Conservation (phyloP, 768 basidiomycete species). For the Lyophyllum atratum region DNA sequence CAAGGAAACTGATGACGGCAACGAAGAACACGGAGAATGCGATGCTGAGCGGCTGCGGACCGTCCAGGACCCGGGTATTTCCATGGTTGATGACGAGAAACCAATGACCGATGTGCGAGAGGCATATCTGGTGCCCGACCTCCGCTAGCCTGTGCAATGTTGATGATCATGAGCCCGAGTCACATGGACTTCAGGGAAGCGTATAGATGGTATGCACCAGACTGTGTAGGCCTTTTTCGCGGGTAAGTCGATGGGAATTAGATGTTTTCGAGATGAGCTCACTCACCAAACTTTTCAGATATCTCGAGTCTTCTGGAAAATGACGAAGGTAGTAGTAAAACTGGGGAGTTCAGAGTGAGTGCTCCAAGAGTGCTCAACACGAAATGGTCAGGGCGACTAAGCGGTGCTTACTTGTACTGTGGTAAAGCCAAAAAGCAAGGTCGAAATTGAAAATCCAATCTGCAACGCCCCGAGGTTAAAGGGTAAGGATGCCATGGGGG, state of each 20-base stretch:
- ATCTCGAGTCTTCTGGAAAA: not conserved
- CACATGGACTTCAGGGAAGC: not conserved
- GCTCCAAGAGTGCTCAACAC: too few relatives aligned
- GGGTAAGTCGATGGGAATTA: not conserved
- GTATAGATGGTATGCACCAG: not conserved
- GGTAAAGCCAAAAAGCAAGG: not conserved
- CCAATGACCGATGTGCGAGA: not conserved
- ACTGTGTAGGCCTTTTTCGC: not conserved
- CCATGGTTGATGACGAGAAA: not conserved
- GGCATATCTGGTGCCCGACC: not conserved
- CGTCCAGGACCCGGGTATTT: not conserved
- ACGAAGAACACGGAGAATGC: not conserved
- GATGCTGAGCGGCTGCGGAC: not conserved
- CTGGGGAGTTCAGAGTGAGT: not conserved
- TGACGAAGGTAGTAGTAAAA: not conserved
- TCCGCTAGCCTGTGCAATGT: not conserved
- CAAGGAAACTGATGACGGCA: not conserved
- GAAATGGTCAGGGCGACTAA: too few relatives aligned
- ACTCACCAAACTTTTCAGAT: not conserved
- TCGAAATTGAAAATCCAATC: not conserved
- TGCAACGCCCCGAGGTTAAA: not conserved
- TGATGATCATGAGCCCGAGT: not conserved
- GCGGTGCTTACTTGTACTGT: not conserved
- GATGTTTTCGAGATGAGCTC: not conserved
- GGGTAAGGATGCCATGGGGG: not conserved